Base-by-base conservation (phyloP, 1,284 basidiomycete genomes). In the Papiliotrema flavescens region DNA sequence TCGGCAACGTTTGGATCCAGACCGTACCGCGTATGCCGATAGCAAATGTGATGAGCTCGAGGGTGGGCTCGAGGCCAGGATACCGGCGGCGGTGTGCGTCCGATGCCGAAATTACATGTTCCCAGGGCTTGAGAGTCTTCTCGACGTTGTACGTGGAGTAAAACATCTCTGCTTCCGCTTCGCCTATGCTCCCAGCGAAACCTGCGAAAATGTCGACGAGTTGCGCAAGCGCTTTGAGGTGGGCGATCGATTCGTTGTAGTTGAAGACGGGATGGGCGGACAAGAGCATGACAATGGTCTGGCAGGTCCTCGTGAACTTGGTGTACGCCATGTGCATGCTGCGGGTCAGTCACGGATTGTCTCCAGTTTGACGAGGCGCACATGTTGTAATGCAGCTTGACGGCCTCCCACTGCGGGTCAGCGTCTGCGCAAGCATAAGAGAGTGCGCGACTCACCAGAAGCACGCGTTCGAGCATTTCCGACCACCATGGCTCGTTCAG, bases 331-430 rank as follows among this genome's bases (percentile, higher is more conserved):
- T 26, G n/a, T 51, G 50, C 20, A 36, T 24, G 7, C 49, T 50
- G 37, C 5, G 23, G 5, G 15, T 39, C 36, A 49, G 28, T 42
- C 28, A 9, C 19, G 17, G 13, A n/a, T n/a, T n/a, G n/a, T n/a
- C n/a, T n/a, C n/a, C n/a, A n/a, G n/a, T n/a, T n/a, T n/a, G n/a
- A n/a, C n/a, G 28, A 13, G 17, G 7, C 49, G 26, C 28, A 59
- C 57, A 60, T 20, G 23, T 48, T 56, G 41, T 60, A 56, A 24
- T 55, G 51, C 26, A 47, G 43, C 19, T 57, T 48, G 20, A 60
- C 55, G 7, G 55, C 55, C 19, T 53, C 49, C 55, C 54, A 60
- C 54, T 56, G 35, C 19, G 3, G 22, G 44, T 26, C 9, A 32
- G 24, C 14, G 23, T 15, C 36, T 1, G 13, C 26, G 3, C 22